Evolutionary conservation across 257 asterid genomes (phyloP), one percentile per base, ranked within the genome.

Genomic region (Solanum stenotomum): DNA sequence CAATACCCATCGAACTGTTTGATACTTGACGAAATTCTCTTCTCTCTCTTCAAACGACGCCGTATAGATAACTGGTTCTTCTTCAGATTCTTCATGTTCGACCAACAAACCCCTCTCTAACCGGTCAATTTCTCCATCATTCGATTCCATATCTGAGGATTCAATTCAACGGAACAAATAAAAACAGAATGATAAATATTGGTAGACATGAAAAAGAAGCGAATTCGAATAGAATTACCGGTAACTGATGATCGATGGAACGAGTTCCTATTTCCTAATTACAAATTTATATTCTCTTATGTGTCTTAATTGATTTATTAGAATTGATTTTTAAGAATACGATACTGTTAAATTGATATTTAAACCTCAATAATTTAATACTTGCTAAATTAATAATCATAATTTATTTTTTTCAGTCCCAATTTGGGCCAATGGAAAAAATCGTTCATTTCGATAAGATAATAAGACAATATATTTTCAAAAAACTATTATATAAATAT

Each of bases 41-140:
- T 56, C n/a, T 56, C n/a, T 90, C 89, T 95, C 94, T 85, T 95
- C 46, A 86, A 95, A 94, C 89, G 98, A 94, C 89, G 98, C 96
- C 91, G 93, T 89, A 86, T 90, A 93, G 25, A 95, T 86, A 27
- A 89, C 87, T 71, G 89, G 83, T 0, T 90, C 94, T 56, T 92
- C 93, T 6, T 91, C 94, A 59, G 85, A 35, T 40, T 84, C 88
- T 78, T 56, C 65, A 20, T 56, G 65, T 20, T 56, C 25, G 65
- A 71, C 88, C 75, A 95, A 76, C 77, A 95, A 85, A n/a, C 94
- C 95, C 92, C 92, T 89, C 88, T 95, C 96, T 85, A 95, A 87
- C 71, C 83, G 94, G 87, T 94, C 94, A 56, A 91, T 90, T 85
- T 91, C 95, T 46, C 72, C 95, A 33, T 90, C 89, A n/a, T 67